Evolutionary conservation across 805 yeast species (phyloP), one percentile per base, ranked within the genome.

Genomic region (Isabelozyma pseudorhagii): DNA sequence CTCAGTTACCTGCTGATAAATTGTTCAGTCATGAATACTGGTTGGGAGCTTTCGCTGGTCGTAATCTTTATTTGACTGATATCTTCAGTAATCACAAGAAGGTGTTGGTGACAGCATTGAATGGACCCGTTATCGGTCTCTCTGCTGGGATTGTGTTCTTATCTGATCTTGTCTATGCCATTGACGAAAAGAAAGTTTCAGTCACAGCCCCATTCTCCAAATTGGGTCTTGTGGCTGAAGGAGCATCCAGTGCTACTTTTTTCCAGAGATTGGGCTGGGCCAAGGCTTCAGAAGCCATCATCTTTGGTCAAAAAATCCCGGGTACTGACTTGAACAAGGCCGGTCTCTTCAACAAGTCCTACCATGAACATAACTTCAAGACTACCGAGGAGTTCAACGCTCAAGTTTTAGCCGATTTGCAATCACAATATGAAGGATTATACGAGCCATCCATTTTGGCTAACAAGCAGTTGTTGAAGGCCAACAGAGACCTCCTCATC

Each of bases 81-180:
- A 72, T 85, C 36, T 82, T 88, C 62, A 80, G 81, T 54, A 79
- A 82, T 59, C 97, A 90, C 67, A 68, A 77, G 8, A 90, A 90
- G 63, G 74, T 89, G 8, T 69, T 90, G 38, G 83, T 83, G 25
- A 81, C 82, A 41, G 92, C 90, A 3, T 73, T 90, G 49, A 90
- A 90, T 62, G 97, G 97, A 0, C 96, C 97, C 0, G 96, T 83
- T 5, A 79, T 90, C 50, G 97, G 97, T 0, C 75, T 90, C 50
- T 73, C 84, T 34, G 82, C 92, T 3, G 90, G 91, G 0, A 65
- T 90, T 46, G 84, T 89, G 10, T 80, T 85, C n/a, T 69, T 87
- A 47, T 82, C 87, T 66, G 97, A 90, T 67, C 74, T 90, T 50
- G 75, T 90, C 9, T 89, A 88, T 61, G 84, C 85, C 13, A 79